Conservation (phyloP, 2,329 filamentous ascomycete genomes). For the Didymella keratinophila region DNA sequence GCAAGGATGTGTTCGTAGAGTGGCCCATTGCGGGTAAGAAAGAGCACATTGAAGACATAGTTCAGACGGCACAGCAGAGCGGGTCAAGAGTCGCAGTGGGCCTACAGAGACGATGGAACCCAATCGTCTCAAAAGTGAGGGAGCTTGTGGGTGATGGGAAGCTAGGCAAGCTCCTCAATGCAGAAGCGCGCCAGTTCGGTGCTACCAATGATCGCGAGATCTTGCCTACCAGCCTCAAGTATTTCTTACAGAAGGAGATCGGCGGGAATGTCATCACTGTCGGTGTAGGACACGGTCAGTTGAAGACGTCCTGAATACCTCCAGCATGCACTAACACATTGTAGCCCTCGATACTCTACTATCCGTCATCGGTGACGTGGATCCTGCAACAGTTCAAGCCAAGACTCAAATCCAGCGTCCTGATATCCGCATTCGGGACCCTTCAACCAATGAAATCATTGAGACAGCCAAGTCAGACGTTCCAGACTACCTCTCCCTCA, state of each 20-base stretch:
- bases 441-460: conserved; percentile 3
- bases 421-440: conserved; percentile 10
- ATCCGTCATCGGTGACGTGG: conserved; percentile 29
- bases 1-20: conserved; percentile 64
- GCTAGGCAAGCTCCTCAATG: conserved; percentile 53
- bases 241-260: conserved; percentile 28
- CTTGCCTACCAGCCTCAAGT: conserved; percentile 24
- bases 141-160: conserved; percentile 42
- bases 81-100: conserved; percentile 57
- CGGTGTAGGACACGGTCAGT: conserved; percentile 27
- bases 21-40: conserved; percentile 55
- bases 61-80: conserved; percentile 49
- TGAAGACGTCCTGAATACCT: background rate
- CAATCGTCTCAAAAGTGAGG: conserved; percentile 52
- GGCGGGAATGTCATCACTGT: conserved; percentile 32
- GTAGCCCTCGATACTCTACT: conserved; percentile 30
- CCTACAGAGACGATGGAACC: conserved; percentile 55
- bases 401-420: conserved; percentile 31
- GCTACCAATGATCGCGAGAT: conserved; percentile 22
- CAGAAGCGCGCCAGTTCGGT: conserved; percentile 23
- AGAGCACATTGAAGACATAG: conserved; percentile 30
- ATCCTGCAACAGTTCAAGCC: conserved; percentile 13
- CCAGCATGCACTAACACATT: background rate
- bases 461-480: conserved; percentile 48
- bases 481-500: conserved; percentile 56